Evolutionary conservation across 768 basidiomycete species (phyloP).

Genomic region (Psilocybe cubensis): DNA sequence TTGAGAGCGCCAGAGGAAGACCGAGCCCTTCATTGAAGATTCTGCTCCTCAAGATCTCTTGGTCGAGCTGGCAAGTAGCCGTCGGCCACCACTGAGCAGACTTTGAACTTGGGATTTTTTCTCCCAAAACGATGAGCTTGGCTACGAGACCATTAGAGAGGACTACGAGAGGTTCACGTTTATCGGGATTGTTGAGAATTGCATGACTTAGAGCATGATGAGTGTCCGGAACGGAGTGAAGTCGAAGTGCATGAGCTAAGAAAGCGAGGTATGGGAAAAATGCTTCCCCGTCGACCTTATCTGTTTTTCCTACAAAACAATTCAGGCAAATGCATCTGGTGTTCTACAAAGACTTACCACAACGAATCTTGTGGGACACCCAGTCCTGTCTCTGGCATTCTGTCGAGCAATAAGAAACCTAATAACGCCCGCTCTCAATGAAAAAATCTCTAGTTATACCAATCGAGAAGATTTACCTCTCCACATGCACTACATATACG

Average conservation of each 20-base stretch:
- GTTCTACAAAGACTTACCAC: too few relatives aligned
- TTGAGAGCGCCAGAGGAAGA: not conserved
- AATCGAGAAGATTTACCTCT: too few relatives aligned
- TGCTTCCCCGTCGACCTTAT: too few relatives aligned
- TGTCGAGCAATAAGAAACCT: too few relatives aligned
- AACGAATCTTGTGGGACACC: too few relatives aligned
- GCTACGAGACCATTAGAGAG: not conserved
- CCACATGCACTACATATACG: slow-evolving; percentile 10
- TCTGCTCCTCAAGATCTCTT: not conserved
- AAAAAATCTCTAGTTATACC: too few relatives aligned
- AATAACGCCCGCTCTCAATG: too few relatives aligned
- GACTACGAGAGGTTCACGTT: not conserved
- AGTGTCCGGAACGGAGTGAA: not conserved
- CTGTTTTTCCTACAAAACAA: too few relatives aligned
- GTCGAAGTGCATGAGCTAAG: too few relatives aligned
- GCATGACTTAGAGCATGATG: not conserved
- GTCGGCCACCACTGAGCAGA: not conserved
- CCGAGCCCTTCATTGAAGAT: not conserved
- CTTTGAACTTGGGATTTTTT: not conserved
- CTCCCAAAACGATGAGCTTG: not conserved
- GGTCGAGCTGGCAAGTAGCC: not conserved
- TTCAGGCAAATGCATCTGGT: too few relatives aligned
- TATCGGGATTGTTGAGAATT: not conserved
- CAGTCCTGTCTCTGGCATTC: too few relatives aligned
- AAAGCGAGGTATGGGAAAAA: too few relatives aligned